A percentile compares a stretch with the other conserved stretches of the same genome.
Conservation (phyloP, 1,139 yeast species). For the Kurtzmaniella natalensis region DNA sequence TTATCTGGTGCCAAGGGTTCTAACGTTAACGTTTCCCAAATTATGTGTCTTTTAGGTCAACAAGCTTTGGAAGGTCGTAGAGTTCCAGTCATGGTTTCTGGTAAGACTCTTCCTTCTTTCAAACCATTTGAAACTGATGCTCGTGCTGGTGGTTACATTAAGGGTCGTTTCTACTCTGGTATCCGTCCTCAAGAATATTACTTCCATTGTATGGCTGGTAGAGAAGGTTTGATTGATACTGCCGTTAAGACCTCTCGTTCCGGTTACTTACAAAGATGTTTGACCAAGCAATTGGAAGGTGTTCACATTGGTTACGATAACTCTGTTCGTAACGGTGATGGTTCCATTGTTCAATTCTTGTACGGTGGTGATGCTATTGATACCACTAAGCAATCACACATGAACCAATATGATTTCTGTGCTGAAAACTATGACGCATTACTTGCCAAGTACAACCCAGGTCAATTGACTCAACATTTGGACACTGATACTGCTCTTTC, state of each 20-base stretch:
- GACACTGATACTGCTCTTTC: slow-evolving; percentile 79
- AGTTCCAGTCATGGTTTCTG: slow-evolving; percentile 98
- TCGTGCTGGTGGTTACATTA: slow-evolving; percentile 97
- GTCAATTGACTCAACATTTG: slow-evolving; percentile 64
- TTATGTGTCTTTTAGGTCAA: slow-evolving; percentile 98
- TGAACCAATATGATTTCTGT: slow-evolving; percentile 92
- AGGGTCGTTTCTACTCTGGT: slow-evolving; percentile 97
- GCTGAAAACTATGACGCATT: slow-evolving; percentile 86
- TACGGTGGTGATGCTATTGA: slow-evolving; percentile 98
- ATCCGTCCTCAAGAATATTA: slow-evolving; percentile 98
- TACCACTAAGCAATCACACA: slow-evolving; percentile 89
- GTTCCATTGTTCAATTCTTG: slow-evolving; percentile 86
- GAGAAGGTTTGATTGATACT: slow-evolving; percentile 99
- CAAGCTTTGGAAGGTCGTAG: slow-evolving; percentile 99
- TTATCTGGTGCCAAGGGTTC: slow-evolving; percentile 99
- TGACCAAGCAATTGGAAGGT: slow-evolving; percentile 97
- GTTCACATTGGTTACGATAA: slow-evolving; percentile 92
- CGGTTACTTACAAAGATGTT: slow-evolving; percentile 97
- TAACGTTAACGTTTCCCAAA: slow-evolving; percentile 95
- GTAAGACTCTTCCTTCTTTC: slow-evolving; percentile 95
- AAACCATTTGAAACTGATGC: slow-evolving; percentile 96
- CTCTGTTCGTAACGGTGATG: slow-evolving; percentile 94
- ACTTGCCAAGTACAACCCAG: slow-evolving; percentile 83
- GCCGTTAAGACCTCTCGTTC: slow-evolving; percentile 99
- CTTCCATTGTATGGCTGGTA: slow-evolving; percentile 99